Percentiles rank a stretch among this genome's conserved stretches.
phyloP scores from a whole-genome alignment of 202 grass and related monocot genomes.

The Digitaria exilis region DNA sequence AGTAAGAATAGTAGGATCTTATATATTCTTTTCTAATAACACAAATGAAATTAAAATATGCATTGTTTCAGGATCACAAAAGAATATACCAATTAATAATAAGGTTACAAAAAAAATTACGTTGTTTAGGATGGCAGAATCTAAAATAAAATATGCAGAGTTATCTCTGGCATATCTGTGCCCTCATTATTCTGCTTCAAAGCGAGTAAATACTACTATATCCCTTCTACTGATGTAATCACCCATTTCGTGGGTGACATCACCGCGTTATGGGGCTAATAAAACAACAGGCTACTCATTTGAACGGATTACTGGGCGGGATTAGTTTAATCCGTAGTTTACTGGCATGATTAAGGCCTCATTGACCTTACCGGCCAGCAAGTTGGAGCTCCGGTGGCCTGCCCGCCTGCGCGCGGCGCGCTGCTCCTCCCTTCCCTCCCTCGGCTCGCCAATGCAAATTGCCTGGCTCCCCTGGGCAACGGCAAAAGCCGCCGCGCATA shows the following conservation, averaged over 20 bases:
- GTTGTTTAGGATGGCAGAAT: background rate
- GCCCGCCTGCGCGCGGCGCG: constrained; percentile 34
- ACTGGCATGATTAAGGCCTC: constrained; percentile 39
- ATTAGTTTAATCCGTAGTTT: constrained; percentile 45
- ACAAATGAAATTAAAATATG: background rate
- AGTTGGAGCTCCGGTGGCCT: background rate
- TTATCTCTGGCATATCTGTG: background rate
- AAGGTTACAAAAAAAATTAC: background rate
- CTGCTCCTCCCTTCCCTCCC: background rate
- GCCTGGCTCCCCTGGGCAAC: constrained; percentile 8
- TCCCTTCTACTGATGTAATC: constrained; percentile 43
- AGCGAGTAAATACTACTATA: background rate
- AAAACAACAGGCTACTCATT: constrained; percentile 37
- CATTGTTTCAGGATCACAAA: background rate
- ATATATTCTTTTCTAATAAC: background rate
- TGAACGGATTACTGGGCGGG: background rate
- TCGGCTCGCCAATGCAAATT: background rate
- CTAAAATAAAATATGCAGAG: background rate
- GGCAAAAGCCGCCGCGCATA: constrained; percentile 34
- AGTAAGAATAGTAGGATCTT: background rate
- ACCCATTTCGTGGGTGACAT: constrained; percentile 45
- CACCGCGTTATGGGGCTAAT: constrained; percentile 37
- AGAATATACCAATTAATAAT: background rate
- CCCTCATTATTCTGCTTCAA: background rate
- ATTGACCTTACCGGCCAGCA: constrained; percentile 38